Conservation (phyloP, 805 yeast species). For the Millerozyma miso region DNA sequence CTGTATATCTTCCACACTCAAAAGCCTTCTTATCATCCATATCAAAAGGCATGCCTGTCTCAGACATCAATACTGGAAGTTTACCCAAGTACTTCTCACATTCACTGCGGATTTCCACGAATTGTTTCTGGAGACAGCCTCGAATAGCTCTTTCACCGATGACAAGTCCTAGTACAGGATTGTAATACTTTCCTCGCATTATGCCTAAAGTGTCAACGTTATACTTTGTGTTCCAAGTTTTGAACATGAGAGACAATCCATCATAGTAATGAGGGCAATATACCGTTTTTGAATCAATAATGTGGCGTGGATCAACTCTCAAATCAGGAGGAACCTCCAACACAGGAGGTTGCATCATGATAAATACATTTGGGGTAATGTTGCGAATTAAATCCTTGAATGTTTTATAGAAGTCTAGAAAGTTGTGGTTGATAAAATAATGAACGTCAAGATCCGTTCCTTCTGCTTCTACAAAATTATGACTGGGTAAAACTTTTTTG, state of each 20-base stretch:
- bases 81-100: conserved; percentile 58
- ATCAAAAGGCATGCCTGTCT: conserved; percentile 97
- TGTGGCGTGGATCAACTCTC: conserved; percentile 39
- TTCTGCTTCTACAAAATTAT: conserved; percentile 24
- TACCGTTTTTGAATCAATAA: conserved; percentile 62
- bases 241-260: conserved; percentile 89
- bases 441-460: conserved; percentile 36
- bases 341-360: conserved; percentile 80
- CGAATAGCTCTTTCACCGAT: conserved; percentile 80
- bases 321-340: conserved; percentile 70
- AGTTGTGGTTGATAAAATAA: conserved; percentile 60
- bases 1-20: conserved; percentile 56
- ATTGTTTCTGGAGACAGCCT: conserved; percentile 64
- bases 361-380: conserved; percentile 41
- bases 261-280: conserved; percentile 92
- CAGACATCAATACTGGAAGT: conserved; percentile 79
- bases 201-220: conserved; percentile 90
- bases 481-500: conserved; percentile 21
- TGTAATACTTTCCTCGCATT: conserved; percentile 68
- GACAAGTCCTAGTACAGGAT: conserved; percentile 71
- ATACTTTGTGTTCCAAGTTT: conserved; percentile 76
- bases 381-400: conserved; percentile 49
- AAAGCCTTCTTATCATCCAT: conserved; percentile 82
- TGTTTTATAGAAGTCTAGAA: conserved; percentile 54
- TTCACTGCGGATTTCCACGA: conserved; percentile 63